phyloP scores from a whole-genome alignment of 495 filamentous ascomycete genomes.

The Aeminium ludgeri region DNA sequence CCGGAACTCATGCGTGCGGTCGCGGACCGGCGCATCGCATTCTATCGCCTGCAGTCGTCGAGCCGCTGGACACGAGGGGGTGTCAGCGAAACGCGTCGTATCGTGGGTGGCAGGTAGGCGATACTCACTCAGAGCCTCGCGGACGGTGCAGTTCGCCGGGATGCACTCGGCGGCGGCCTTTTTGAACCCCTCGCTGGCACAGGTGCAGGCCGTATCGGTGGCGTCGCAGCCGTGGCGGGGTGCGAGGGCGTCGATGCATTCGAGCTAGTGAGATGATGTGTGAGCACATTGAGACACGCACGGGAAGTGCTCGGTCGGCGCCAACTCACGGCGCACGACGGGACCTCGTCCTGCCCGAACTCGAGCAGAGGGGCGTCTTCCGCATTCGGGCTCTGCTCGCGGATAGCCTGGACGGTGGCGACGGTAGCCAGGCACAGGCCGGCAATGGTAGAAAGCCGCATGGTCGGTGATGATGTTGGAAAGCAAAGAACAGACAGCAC shows the following conservation, averaged over 20 bases:
- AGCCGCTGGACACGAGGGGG: neutral
- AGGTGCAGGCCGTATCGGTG: slow-evolving; percentile 2
- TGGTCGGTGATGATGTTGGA: no score
- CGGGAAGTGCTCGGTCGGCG: no score
- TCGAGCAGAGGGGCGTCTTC: no score
- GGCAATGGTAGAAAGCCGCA: no score
- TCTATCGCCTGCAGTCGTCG: neutral
- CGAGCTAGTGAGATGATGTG: neutral
- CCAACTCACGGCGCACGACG: neutral
- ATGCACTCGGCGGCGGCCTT: neutral
- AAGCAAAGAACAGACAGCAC: no score
- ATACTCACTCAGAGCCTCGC: neutral
- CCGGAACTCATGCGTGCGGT: neutral
- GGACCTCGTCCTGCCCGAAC: neutral
- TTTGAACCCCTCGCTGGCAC: neutral
- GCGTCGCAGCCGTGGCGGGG: slow-evolving; percentile 1
- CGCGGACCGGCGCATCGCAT: slow-evolving; percentile 1
- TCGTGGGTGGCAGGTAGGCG: neutral
- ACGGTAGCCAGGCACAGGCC: no score
- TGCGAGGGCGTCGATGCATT: neutral
- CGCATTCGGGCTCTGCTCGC: no score
- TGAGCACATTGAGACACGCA: no score
- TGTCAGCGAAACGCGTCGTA: no score
- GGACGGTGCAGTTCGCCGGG: slow-evolving; percentile 4
- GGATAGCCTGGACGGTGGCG: no score